phyloP scores from a whole-genome alignment of 495 filamentous ascomycete species.

The Astrocystis sublimbata region DNA sequence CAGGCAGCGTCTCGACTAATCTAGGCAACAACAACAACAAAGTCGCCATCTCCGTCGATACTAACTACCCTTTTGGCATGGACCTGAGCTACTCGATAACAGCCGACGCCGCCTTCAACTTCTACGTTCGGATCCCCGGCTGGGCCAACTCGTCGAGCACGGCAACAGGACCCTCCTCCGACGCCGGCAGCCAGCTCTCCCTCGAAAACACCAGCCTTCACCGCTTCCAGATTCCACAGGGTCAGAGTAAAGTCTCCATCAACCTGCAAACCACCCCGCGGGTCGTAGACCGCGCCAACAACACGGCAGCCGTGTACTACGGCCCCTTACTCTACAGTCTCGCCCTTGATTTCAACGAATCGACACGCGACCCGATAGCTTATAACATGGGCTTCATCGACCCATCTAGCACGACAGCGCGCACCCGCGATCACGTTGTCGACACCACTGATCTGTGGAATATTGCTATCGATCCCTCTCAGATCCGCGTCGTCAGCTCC shows the following conservation, averaged over 20 bases:
- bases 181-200: conserved; percentile 14
- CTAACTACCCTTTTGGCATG: conserved; percentile 56
- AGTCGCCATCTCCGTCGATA: conserved; percentile 33
- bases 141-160: conserved; percentile 44
- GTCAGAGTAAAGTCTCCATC: conserved; percentile 33
- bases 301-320: conserved; percentile 57
- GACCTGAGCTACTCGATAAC: conserved; percentile 50
- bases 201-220: conserved; percentile 39
- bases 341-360: conserved; percentile 37
- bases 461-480: conserved; percentile 51
- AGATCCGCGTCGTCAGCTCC: conserved; percentile 31
- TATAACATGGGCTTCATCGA: conserved; percentile 21
- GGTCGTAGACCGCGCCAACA: conserved; percentile 49
- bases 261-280: conserved; percentile 33
- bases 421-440: conserved; percentile 32
- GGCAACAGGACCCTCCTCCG: conserved; percentile 12
- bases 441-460: conserved; percentile 48
- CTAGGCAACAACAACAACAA: conserved; percentile 31
- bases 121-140: conserved; percentile 53
- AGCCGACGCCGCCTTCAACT: conserved; percentile 43
- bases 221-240: conserved; percentile 36
- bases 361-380: conserved; percentile 15
- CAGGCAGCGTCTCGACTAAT: conserved; percentile 34
- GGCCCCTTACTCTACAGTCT: conserved; percentile 59
- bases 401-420: conserved; percentile 23